Conservation (phyloP, 2,329 filamentous ascomycete genomes). For the Botrytis deweyae region DNA sequence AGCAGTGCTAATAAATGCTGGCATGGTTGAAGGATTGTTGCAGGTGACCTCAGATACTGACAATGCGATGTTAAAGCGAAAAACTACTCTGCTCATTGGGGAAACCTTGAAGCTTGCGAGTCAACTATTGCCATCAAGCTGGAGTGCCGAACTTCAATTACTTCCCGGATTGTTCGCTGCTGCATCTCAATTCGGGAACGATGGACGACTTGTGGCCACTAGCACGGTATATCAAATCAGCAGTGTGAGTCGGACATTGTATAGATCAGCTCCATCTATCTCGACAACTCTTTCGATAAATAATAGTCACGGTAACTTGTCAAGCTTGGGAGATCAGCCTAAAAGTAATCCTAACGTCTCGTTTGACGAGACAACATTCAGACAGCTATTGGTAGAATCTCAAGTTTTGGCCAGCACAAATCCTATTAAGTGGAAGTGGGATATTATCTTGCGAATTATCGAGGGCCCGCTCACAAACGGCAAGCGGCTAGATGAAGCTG, state of each 20-base stretch:
- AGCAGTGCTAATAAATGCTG: conserved; percentile 79
- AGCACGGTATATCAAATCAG: conserved; percentile 97
- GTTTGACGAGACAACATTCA: conserved; percentile 62
- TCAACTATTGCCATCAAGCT: conserved; percentile 74
- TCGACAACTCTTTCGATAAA: conserved; percentile 31
- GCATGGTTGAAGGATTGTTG: conserved; percentile 62
- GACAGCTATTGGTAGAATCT: conserved; percentile 70
- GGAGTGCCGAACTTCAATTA: conserved; percentile 83
- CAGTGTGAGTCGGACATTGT: conserved; percentile 90
- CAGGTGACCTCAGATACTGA: conserved; percentile 67
- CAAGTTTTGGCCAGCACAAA: conserved; percentile 87
- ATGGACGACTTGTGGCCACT: conserved; percentile 76
- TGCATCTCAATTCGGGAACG: conserved; percentile 68
- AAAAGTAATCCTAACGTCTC: conserved; percentile 51
- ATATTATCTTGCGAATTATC: conserved; percentile 83
- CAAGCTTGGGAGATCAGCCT: conserved; percentile 55
- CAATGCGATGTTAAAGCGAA: conserved; percentile 72
- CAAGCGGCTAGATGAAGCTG: conserved; percentile 89
- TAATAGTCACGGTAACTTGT: conserved; percentile 47
- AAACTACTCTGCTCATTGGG: conserved; percentile 85
- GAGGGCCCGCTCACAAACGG: conserved; percentile 89
- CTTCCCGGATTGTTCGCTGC: conserved; percentile 81
- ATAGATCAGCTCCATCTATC: conserved; percentile 65
- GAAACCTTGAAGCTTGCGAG: conserved; percentile 89
- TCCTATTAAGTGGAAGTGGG: conserved; percentile 97